A percentile compares a stretch with the other conserved stretches of the same genome.
phyloP scores from a whole-genome alignment of 2,329 filamentous ascomycete species.

The Tricladium varicosporioides region DNA sequence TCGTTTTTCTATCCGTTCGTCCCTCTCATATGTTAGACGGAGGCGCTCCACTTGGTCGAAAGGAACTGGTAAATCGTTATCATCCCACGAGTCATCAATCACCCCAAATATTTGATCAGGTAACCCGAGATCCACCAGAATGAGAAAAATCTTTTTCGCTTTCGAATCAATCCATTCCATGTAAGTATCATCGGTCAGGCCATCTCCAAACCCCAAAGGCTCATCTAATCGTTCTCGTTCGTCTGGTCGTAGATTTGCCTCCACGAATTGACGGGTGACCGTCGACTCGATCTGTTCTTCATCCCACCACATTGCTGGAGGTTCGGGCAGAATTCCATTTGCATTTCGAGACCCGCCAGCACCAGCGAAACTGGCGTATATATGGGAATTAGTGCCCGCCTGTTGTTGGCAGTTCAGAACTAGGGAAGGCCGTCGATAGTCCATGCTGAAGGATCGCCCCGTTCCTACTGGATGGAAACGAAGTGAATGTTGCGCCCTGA shows the following conservation, averaged over 20 bases:
- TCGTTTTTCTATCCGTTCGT: slow-evolving; percentile 63
- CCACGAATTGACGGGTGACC: slow-evolving; percentile 66
- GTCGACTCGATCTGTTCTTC: slow-evolving; percentile 65
- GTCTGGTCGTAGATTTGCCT: slow-evolving; percentile 59
- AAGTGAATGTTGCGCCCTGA: slow-evolving; percentile 9
- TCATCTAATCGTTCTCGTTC: slow-evolving; percentile 62
- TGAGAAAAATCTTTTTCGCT: slow-evolving; percentile 68
- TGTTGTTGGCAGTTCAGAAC: slow-evolving; percentile 24
- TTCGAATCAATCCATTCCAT: slow-evolving; percentile 74
- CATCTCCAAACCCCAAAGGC: slow-evolving; percentile 63
- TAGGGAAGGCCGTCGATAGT: slow-evolving; percentile 31
- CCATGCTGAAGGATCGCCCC: slow-evolving; percentile 23
- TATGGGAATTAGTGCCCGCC: slow-evolving; percentile 24
- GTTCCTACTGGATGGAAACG: slow-evolving; percentile 7
- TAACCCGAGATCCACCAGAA: slow-evolving; percentile 66
- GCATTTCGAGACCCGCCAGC: slow-evolving; percentile 18
- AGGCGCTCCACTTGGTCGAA: slow-evolving; percentile 64
- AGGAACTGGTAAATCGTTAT: slow-evolving; percentile 69
- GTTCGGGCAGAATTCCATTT: slow-evolving; percentile 30
- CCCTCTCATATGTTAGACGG: slow-evolving; percentile 54
- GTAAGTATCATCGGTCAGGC: slow-evolving; percentile 70
- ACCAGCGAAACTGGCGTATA: slow-evolving; percentile 32
- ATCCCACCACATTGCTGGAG: slow-evolving; percentile 64
- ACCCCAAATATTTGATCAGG: slow-evolving; percentile 73
- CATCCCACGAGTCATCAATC: slow-evolving; percentile 75